Conservation (phyloP, 1,284 basidiomycete genomes). For the Xanthoconium separans region DNA sequence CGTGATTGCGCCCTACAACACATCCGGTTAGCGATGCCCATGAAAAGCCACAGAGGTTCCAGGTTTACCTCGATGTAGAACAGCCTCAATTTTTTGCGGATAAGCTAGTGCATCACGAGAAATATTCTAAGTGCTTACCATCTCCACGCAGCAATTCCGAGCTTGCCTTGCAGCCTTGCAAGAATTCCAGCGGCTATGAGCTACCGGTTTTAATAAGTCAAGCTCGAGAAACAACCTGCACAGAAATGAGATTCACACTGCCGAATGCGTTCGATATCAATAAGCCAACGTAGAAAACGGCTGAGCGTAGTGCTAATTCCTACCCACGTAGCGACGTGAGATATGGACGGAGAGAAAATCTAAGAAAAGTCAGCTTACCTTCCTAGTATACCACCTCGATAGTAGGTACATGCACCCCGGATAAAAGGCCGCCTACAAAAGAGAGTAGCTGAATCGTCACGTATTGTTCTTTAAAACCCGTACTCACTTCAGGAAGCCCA, state of each 20-base stretch:
- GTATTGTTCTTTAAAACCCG: neutral
- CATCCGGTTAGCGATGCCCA: neutral
- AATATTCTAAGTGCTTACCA: slow-evolving; percentile 41
- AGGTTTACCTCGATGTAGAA: slow-evolving; percentile 58
- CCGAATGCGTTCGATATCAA: slow-evolving; percentile 79
- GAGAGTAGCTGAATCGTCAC: neutral
- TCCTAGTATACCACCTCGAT: slow-evolving; percentile 67
- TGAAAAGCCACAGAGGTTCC: neutral
- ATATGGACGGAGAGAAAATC: neutral
- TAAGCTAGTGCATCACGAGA: neutral
- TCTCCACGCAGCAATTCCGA: slow-evolving; percentile 70
- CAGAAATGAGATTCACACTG: slow-evolving; percentile 41
- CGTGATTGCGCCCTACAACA: slow-evolving; percentile 48
- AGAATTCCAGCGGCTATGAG: slow-evolving; percentile 71
- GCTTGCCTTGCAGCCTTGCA: slow-evolving; percentile 62
- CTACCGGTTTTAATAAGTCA: slow-evolving; percentile 29
- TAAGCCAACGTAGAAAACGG: slow-evolving; percentile 66
- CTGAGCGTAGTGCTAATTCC: slow-evolving; percentile 69
- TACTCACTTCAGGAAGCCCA: slow-evolving; percentile 55
- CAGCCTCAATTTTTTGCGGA: slow-evolving; percentile 36
- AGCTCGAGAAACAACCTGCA: slow-evolving; percentile 3
- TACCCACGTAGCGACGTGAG: slow-evolving; percentile 20
- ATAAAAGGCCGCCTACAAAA: slow-evolving; percentile 55
- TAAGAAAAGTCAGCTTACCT: slow-evolving; percentile 32
- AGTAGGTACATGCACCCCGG: slow-evolving; percentile 61